Evolutionary conservation across 257 asterid genomes (phyloP).

Genomic region (Datura wrightii): DNA sequence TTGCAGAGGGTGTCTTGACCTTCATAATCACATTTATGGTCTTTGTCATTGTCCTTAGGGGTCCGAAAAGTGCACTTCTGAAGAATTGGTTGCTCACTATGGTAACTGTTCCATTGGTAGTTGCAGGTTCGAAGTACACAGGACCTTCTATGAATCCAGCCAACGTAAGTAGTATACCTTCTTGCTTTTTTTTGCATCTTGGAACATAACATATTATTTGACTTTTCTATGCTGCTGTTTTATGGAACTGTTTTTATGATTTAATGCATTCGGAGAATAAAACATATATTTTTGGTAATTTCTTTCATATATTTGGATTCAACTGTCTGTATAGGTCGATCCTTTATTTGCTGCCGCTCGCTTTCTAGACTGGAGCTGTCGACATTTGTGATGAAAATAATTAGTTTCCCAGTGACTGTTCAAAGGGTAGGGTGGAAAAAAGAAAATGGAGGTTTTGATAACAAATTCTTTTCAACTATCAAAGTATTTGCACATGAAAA

Average conservation of each 20-base stretch:
- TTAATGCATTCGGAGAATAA: not conserved
- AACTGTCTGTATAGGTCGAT: not conserved
- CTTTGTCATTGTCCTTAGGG: conserved; percentile 63
- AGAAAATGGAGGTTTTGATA: not conserved
- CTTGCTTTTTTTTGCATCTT: not conserved
- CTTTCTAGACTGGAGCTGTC: not conserved
- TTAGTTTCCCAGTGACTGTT: not conserved
- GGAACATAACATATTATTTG: not conserved
- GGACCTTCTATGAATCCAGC: conserved; percentile 99
- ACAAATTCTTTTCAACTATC: not conserved
- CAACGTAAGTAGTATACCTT: conserved; percentile 58
- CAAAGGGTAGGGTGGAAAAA: not conserved
- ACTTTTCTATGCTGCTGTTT: not conserved
- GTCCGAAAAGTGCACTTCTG: conserved; percentile 61
- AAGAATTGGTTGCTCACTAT: conserved; percentile 72
- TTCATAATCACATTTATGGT: conserved; percentile 68
- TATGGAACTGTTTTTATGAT: not conserved
- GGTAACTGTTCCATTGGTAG: conserved; percentile 63
- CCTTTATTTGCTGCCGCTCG: not conserved
- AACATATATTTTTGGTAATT: not conserved
- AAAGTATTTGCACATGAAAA: not conserved
- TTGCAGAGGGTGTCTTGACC: conserved; percentile 89
- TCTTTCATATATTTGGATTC: not conserved
- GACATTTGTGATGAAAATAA: not conserved
- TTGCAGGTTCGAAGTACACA: conserved; percentile 75